Evolutionary conservation across 1,284 basidiomycete genomes (phyloP), one percentile per base, ranked within the genome.

Genomic region (Ceratobasidium sp.): DNA sequence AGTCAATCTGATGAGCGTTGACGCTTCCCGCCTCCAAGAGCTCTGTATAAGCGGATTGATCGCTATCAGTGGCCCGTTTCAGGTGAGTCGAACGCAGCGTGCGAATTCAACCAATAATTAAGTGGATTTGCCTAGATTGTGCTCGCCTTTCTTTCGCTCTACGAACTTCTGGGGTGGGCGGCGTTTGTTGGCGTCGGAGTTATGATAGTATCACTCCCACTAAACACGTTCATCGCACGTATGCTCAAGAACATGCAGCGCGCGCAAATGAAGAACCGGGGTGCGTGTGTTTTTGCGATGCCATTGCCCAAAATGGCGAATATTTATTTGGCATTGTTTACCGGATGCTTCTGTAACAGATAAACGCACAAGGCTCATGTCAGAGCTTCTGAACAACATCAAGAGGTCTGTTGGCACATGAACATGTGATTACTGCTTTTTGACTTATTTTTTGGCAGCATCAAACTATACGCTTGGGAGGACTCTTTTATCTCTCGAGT

Each of bases 121-220:
- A 33, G 33, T 4, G 1, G 4, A 33, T 33, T 26, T 38, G 71
- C 87, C 82, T 81, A 95, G 91, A 95, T 98, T 80, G 89, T 87
- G 7, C 87, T 98, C 15, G 96, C 97, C 0, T 98, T 99, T 83
- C 84, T 98, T 48, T 96, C 94, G 6, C 88, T 99, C 3, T 96
- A 96, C 84, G 88, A 91, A 80, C 90, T 98, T 26, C 90, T 98
- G 26, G 97, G 96, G 2, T 97, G 95, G 95, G 90, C 94, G 20
- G 93, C 94, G 0, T 96, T 98, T 81, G 93, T 96, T 68, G 97
- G 97, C 13, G 95, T 99, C 3, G 95, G 88, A 0, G 93, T 98
- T 83, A 98, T 99, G 96, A 84, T 96, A 59, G 83, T 95, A 74
- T 93, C 92, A 0, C 86, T 94, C 70, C 96, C 96, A 1, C 82